phyloP scores from a whole-genome alignment of 768 basidiomycete genomes.

The Cystobasidium onofrii region DNA sequence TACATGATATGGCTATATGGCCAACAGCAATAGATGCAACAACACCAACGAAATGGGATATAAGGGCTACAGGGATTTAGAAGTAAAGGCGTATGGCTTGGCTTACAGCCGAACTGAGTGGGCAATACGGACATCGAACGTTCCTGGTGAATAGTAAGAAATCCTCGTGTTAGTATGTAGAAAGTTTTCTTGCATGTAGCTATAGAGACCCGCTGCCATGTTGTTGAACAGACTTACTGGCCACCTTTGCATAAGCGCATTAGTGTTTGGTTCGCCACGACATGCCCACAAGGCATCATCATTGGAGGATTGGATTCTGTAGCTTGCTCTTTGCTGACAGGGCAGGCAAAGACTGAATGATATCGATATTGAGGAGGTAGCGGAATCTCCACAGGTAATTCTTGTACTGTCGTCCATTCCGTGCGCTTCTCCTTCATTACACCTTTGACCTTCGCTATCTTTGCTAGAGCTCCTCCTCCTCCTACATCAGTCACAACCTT shows the following conservation, averaged over 20 bases:
- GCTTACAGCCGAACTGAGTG: slow-evolving; percentile 53
- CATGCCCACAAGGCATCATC: slow-evolving; percentile 96
- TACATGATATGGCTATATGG: too few species aligned
- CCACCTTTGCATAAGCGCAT: slow-evolving; percentile 79
- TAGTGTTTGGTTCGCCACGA: slow-evolving; percentile 84
- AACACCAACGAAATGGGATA: neutral
- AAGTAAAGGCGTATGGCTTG: slow-evolving; percentile 47
- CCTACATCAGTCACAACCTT: slow-evolving; percentile 87
- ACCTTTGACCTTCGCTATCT: slow-evolving; percentile 86
- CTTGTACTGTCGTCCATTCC: slow-evolving; percentile 81
- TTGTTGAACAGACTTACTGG: slow-evolving; percentile 54
- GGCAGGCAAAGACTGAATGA: slow-evolving; percentile 94
- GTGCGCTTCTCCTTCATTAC: slow-evolving; percentile 89
- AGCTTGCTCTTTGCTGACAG: slow-evolving; percentile 94
- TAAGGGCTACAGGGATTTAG: slow-evolving; percentile 35
- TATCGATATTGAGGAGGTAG: slow-evolving; percentile 71
- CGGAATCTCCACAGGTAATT: slow-evolving; percentile 90
- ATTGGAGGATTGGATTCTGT: slow-evolving; percentile 89
- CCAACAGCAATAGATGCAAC: neutral
- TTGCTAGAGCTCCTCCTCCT: slow-evolving; percentile 76
- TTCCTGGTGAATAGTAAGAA: slow-evolving; percentile 51
- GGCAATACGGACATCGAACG: slow-evolving; percentile 96
- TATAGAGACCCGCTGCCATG: neutral
- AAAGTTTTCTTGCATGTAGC: neutral
- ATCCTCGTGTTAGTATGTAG: neutral